Evolutionary conservation across 179 eudicot genomes (phyloP).

Genomic region (Silene noctiflora): DNA sequence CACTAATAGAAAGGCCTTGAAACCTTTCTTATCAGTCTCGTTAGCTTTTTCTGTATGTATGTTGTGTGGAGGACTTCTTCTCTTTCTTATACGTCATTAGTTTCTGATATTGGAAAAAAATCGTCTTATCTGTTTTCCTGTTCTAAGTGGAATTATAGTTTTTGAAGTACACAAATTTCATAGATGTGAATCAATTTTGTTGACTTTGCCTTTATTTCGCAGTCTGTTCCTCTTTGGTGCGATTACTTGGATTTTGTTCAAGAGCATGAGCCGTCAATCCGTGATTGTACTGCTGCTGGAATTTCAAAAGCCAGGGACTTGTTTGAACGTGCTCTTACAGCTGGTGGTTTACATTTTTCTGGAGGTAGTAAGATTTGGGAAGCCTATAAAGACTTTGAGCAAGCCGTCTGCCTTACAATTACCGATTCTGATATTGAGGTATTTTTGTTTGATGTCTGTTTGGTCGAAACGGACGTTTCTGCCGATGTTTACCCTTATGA

Average conservation of each 20-base stretch:
- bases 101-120: not conserved
- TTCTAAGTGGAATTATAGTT: not conserved
- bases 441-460: constrained; percentile 7
- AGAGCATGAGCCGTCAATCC: constrained; percentile 68
- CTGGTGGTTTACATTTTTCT: constrained; percentile 81
- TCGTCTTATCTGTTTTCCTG: not conserved
- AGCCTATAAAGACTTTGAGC: constrained; percentile 81
- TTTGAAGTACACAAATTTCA: constrained; percentile 7
- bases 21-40: not conserved
- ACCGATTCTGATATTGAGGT: constrained; percentile 66
- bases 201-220: constrained; percentile 33
- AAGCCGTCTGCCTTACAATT: constrained; percentile 49
- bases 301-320: constrained; percentile 69
- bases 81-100: not conserved
- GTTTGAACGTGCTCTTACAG: constrained; percentile 91
- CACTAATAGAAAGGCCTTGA: not conserved
- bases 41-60: not conserved
- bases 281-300: constrained; percentile 58
- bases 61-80: not conserved
- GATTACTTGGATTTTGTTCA: constrained; percentile 72
- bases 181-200: constrained; percentile 3
- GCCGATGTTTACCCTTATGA: constrained; percentile 10
- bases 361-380: constrained; percentile 89
- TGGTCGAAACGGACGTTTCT: constrained; percentile 6
- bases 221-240: constrained; percentile 90